A percentile compares a stretch with the other conserved stretches of the same genome.
These are phyloP conservation scores for Ilyonectria mors-panacis DNA, from an alignment of 2,329 filamentous ascomycete genomes.

Conservation along the genomic window DNA sequence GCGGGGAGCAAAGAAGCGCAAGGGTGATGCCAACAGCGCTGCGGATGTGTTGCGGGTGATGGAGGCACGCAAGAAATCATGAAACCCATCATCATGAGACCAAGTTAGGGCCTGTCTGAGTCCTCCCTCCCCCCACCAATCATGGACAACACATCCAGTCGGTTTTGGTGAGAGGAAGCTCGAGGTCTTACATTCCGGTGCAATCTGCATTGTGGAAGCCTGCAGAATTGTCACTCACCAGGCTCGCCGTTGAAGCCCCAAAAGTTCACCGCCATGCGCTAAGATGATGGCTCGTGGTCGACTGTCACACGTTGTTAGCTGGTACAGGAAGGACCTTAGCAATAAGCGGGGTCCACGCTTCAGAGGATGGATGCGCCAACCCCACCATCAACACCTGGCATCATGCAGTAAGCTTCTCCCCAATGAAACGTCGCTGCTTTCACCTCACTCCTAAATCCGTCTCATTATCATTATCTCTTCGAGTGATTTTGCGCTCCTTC, in stretches of 20 bases:
- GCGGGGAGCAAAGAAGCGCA: conserved; percentile 81
- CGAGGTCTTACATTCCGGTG: neutral
- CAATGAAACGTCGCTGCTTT: conserved; percentile 14
- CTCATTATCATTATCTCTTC: conserved; percentile 3
- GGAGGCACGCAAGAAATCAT: conserved; percentile 68
- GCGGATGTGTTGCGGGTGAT: conserved; percentile 86
- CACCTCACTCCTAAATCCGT: conserved; percentile 5
- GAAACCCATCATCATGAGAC: conserved; percentile 9
- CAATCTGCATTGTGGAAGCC: neutral
- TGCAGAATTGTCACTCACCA: neutral
- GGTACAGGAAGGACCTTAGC: neutral
- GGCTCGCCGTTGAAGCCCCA: neutral
- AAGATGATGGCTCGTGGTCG: neutral
- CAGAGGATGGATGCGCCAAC: conserved; percentile 1
- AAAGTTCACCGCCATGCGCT: neutral
- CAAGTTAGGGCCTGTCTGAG: too few species aligned
- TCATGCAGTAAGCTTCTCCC: conserved; percentile 14
- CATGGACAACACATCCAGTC: neutral
- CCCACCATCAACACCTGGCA: conserved; percentile 19
- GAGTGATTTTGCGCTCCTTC: neutral
- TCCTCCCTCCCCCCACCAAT: neutral
- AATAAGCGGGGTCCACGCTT: conserved; percentile 1
- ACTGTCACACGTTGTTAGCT: neutral
- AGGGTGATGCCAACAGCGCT: conserved; percentile 83
- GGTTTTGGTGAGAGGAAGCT: neutral